A percentile compares a stretch with the other conserved stretches of the same genome.
These are phyloP conservation scores for Arthrobotrys sinensis DNA, from an alignment of 2,329 filamentous ascomycete species.

Conservation along the genomic window DNA sequence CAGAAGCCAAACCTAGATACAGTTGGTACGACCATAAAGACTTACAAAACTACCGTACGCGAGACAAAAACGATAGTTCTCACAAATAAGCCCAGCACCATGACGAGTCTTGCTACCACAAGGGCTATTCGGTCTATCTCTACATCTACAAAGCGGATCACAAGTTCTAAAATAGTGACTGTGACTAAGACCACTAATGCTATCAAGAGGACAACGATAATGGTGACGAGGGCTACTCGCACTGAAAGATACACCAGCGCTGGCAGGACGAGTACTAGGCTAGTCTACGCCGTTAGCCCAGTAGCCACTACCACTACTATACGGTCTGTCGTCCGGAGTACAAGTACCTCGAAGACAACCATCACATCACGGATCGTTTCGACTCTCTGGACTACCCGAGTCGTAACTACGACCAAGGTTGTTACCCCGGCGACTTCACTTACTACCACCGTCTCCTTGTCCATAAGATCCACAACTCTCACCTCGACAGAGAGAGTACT, in stretches of 20 bases:
- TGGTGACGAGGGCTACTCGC: conserved; percentile 4
- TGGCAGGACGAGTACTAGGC: conserved; percentile 15
- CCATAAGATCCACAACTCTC: neutral
- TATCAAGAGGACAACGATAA: conserved; percentile 11
- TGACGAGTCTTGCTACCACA: neutral
- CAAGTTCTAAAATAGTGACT: conserved; percentile 4
- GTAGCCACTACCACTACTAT: neutral
- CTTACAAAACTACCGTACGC: conserved; percentile 4
- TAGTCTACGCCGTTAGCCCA: neutral
- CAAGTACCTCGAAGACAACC: conserved; percentile 19
- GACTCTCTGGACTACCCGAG: conserved; percentile 7
- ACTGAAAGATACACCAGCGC: neutral
- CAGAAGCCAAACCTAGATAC: conserved; percentile 20
- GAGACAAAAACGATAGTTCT: conserved; percentile 15
- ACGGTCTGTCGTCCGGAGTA: neutral
- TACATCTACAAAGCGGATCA: neutral
- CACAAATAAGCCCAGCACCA: neutral
- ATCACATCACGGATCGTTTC: neutral
- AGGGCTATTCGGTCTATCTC: conserved; percentile 6
- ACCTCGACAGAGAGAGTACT: neutral
- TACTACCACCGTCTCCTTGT: conserved; percentile 11
- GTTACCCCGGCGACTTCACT: conserved; percentile 5
- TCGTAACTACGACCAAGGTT: neutral
- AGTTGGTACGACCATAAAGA: neutral
- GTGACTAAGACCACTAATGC: conserved; percentile 1